Evolutionary conservation across 176 grass and related monocot species (phyloP).

Genomic region (Areca catechu): DNA sequence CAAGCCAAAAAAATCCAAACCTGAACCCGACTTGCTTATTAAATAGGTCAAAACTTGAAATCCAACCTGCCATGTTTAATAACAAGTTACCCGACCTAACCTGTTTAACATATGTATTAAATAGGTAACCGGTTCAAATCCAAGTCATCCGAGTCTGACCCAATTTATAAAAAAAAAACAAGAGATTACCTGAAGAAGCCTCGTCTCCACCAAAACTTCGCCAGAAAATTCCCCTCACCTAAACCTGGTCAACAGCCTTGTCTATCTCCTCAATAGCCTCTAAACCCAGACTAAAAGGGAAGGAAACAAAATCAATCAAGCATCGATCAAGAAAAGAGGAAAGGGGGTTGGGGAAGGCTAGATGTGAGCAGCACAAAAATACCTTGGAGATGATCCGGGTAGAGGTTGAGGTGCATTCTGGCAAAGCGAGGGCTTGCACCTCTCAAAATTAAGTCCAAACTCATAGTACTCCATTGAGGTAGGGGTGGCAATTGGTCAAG

Average conservation of each 20-base stretch:
- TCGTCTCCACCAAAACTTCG: constrained; percentile 23
- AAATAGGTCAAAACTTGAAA: too few species aligned
- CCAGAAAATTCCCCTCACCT: constrained; percentile 68
- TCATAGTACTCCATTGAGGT: too few species aligned
- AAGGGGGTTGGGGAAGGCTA: neutral
- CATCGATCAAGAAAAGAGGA: neutral
- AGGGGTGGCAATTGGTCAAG: too few species aligned
- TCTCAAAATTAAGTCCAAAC: constrained; percentile 92
- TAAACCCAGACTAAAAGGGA: constrained; percentile 1
- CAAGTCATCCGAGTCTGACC: too few species aligned
- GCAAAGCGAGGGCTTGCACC: constrained; percentile 96
- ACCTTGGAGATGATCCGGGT: constrained; percentile 58
- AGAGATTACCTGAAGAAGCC: constrained; percentile 1
- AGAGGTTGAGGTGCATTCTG: constrained; percentile 65
- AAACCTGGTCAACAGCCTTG: constrained; percentile 59
- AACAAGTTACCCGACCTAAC: too few species aligned
- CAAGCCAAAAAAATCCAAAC: too few species aligned
- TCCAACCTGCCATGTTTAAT: too few species aligned
- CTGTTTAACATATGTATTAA: too few species aligned
- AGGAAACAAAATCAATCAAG: constrained; percentile 13
- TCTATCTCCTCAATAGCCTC: constrained; percentile 40
- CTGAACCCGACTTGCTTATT: too few species aligned
- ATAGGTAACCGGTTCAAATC: too few species aligned
- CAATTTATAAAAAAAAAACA: too few species aligned
- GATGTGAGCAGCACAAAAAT: neutral